Base-by-base conservation (phyloP, 441 rosid species). In the Geranium incanum region DNA sequence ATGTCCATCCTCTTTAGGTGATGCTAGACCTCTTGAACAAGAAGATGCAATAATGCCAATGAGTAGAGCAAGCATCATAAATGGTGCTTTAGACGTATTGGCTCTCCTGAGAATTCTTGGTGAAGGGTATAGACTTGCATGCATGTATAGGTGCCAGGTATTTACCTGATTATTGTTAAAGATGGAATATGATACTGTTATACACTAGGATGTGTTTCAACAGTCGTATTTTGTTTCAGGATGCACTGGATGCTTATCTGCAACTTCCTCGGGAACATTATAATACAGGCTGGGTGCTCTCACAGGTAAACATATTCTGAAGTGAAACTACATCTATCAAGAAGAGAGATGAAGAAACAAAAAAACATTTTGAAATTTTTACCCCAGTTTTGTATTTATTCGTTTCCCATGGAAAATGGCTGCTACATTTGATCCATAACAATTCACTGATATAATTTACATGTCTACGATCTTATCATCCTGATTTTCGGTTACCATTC, bases 231-330 rank as follows among this genome's bases (percentile, higher is more conserved):
- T 55, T 80, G 65, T 63, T 81, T 71, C 81, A 95, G 99, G 99
- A 89, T 69, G 97, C 99, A 12, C 77, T 92, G 79, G 91, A 88
- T 76, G 80, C 80, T 64, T 92, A 84, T 81, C 79, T 79, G 77
- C 90, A 86, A 78, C 91, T 92, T 71, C 97, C 97, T 6, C 86
- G 78, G 74, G 90, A 81, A 84, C 97, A 95, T 80, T 90, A 92
- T 81, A 90, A 83, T 73, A 92, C 99, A 52, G 90, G 93, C 70
- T 95, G 99, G 99, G 97, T 95, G 76, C 93, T 95, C 80, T 87
- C 92, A 67, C 97, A 90, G 97, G 99, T 95, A 83, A 73, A 36
- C 43, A 66, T 71, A 36, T 36, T 66, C 60, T 75, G 69, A 39
- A 21, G 21, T 21, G 21, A 21, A 21, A 70, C 67, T 78, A 36